phyloP scores from a whole-genome alignment of 768 basidiomycete species.

The Xerocomellus amylosporus region DNA sequence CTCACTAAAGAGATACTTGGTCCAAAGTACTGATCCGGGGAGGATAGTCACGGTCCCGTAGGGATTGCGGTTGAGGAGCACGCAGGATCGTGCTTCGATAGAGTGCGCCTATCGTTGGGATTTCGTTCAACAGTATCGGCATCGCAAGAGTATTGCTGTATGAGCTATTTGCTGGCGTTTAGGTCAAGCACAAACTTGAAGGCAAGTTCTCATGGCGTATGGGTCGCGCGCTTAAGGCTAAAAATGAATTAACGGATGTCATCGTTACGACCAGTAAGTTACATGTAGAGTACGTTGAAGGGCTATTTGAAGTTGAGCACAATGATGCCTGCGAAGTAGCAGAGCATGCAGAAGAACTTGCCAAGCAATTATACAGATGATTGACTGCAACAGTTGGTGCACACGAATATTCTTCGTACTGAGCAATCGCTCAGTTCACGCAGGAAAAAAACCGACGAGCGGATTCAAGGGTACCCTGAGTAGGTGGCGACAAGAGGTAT shows the following conservation, averaged over 20 bases:
- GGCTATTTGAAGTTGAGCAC: not conserved
- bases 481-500: constrained; percentile 37
- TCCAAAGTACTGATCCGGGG: constrained; percentile 42
- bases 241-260: not conserved
- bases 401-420: not conserved
- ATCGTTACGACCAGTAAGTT: constrained; percentile 8
- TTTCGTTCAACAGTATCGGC: constrained; percentile 37
- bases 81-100: constrained; percentile 45
- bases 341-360: not conserved
- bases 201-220: too few species aligned
- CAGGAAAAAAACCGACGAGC: not conserved
- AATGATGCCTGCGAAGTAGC: not conserved
- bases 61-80: constrained; percentile 26
- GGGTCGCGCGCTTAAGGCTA: not conserved
- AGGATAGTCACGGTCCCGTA: constrained; percentile 32
- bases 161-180: not conserved
- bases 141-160: not conserved
- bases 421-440: not conserved
- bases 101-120: constrained; percentile 55
- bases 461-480: constrained; percentile 15
- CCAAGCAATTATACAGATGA: constrained; percentile 10
- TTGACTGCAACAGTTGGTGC: constrained; percentile 2
- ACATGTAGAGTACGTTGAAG: constrained; percentile 14
- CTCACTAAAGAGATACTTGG: constrained; percentile 69
- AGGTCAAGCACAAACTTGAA: not conserved